These are phyloP conservation scores for Carex pumila DNA, from an alignment of 176 grass and related monocot genomes.

Conservation along the genomic window DNA sequence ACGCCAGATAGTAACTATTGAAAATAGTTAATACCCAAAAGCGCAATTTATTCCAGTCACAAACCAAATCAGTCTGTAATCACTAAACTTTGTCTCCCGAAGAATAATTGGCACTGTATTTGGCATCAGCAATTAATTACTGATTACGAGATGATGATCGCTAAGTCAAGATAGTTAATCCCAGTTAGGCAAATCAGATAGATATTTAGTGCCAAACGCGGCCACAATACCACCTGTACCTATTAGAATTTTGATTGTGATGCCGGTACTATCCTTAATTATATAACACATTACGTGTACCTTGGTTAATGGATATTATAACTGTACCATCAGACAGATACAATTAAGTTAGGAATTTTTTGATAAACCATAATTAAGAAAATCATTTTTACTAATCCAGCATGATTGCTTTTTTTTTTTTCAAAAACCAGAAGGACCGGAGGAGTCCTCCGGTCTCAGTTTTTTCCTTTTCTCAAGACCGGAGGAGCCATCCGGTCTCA, in stretches of 20 bases:
- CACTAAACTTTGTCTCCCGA: neutral
- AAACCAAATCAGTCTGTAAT: neutral
- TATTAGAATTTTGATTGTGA: neutral
- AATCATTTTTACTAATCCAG: too few relatives aligned
- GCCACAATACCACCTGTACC: neutral
- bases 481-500: too few relatives aligned
- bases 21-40: neutral
- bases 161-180: neutral
- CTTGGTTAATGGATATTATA: neutral
- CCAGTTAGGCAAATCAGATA: neutral
- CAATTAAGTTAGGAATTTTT: constrained; percentile 1
- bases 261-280: neutral
- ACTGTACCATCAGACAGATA: neutral
- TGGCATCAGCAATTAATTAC: neutral
- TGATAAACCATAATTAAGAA: too few relatives aligned
- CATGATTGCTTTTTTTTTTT: too few relatives aligned
- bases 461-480: too few relatives aligned
- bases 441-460: too few relatives aligned
- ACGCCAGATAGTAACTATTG: neutral
- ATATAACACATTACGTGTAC: neutral
- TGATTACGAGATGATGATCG: neutral
- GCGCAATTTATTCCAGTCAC: neutral
- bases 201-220: neutral
- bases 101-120: neutral
- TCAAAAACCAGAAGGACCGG: too few relatives aligned